These are phyloP conservation scores for Leccinum boreale DNA, from an alignment of 768 basidiomycete genomes.

Conservation along the genomic window DNA sequence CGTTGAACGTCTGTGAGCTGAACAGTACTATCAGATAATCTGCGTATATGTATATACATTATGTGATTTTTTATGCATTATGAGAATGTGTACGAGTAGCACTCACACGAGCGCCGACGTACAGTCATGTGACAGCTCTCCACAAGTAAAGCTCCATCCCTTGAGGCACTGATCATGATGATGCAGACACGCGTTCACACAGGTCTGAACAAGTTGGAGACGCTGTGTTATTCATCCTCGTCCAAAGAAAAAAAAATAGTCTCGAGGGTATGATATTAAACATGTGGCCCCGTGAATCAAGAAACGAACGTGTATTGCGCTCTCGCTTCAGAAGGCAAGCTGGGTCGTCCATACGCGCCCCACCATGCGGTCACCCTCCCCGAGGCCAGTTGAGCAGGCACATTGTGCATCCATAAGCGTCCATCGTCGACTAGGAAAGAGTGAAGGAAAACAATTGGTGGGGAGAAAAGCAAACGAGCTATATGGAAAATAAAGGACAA, in stretches of 20 bases:
- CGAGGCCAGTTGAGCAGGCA: slow-evolving; percentile 15
- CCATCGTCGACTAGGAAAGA: slow-evolving; percentile 17
- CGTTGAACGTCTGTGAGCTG: no score
- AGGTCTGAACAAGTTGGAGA: not conserved
- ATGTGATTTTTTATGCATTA: no score
- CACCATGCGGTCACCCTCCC: not conserved
- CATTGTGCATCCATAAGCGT: slow-evolving; percentile 23
- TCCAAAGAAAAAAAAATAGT: not conserved
- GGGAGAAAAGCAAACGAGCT: not conserved
- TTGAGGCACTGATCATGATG: no score
- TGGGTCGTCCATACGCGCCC: not conserved
- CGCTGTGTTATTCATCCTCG: not conserved
- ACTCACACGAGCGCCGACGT: no score
- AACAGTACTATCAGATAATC: no score
- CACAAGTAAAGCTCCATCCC: no score
- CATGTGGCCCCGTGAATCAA: slow-evolving; percentile 2
- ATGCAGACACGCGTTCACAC: not conserved
- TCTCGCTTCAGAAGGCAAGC: slow-evolving; percentile 3
- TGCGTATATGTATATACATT: no score
- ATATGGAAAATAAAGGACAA: slow-evolving; percentile 2
- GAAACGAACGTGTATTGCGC: slow-evolving; percentile 20
- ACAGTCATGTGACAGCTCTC: no score
- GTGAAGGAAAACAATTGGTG: not conserved
- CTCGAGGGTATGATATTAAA: slow-evolving; percentile 13
- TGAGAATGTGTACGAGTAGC: no score